phyloP scores from a whole-genome alignment of 2,329 filamentous ascomycete species.

The Clathrospora elynae region DNA sequence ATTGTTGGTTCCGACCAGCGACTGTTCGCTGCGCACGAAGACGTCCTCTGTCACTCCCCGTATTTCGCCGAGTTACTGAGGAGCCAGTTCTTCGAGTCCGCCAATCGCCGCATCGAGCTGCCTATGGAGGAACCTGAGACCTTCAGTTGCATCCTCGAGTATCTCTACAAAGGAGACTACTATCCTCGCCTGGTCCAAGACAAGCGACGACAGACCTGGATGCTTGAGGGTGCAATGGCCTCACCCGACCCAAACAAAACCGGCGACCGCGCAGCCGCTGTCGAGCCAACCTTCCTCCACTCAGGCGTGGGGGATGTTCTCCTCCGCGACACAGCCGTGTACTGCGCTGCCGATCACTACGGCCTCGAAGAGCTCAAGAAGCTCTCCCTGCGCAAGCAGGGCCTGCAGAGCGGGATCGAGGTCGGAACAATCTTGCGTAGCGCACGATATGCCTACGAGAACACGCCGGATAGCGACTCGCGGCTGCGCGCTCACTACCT shows the following conservation, averaged over 20 bases:
- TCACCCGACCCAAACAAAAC: slow-evolving; percentile 60
- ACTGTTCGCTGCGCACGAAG: slow-evolving; percentile 93
- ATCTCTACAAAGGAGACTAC: slow-evolving; percentile 96
- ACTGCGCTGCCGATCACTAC: slow-evolving; percentile 90
- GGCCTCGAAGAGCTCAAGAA: slow-evolving; percentile 90
- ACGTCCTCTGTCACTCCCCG: slow-evolving; percentile 83
- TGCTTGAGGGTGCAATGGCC: slow-evolving; percentile 74
- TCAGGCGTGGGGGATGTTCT: slow-evolving; percentile 74
- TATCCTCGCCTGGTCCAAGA: slow-evolving; percentile 86
- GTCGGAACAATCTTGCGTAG: slow-evolving; percentile 89
- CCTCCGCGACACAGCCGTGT: slow-evolving; percentile 90
- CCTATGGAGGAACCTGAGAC: slow-evolving; percentile 84
- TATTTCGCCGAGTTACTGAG: slow-evolving; percentile 78
- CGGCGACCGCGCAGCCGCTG: slow-evolving; percentile 60
- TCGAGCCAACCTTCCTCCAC: slow-evolving; percentile 79
- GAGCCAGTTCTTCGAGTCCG: slow-evolving; percentile 71
- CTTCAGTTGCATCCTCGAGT: slow-evolving; percentile 92
- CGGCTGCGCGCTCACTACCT: slow-evolving; percentile 95
- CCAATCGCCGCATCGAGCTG: slow-evolving; percentile 76
- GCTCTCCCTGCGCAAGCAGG: slow-evolving; percentile 91
- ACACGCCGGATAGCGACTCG: slow-evolving; percentile 92
- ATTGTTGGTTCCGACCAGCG: slow-evolving; percentile 83
- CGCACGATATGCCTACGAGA: slow-evolving; percentile 92
- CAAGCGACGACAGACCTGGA: slow-evolving; percentile 85
- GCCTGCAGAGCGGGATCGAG: slow-evolving; percentile 88